These are phyloP conservation scores for Tetramitus jugosus DNA, from an alignment of 208 protist genomes.

Conservation along the genomic window DNA sequence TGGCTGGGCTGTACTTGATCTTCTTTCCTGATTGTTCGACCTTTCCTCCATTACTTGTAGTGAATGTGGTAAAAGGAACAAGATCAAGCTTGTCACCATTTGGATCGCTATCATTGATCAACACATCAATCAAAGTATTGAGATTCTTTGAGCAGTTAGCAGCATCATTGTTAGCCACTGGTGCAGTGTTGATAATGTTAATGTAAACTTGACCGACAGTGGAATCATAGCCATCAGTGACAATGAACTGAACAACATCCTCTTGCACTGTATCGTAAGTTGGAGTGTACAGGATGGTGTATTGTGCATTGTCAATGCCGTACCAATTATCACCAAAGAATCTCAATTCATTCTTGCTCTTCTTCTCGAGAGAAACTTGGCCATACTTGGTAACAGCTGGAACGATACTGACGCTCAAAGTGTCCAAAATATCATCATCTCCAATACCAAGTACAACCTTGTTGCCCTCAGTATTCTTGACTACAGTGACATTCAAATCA, in stretches of 20 bases:
- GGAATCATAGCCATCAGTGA: neutral
- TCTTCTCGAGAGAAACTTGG: too few species aligned
- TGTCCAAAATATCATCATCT: neutral
- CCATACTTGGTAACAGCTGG: too few species aligned
- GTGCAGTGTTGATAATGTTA: neutral
- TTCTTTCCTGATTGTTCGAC: neutral
- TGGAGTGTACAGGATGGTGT: constrained; percentile 1
- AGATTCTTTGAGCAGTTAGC: neutral
- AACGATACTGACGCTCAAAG: neutral
- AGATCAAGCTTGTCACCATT: neutral
- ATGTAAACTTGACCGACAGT: neutral
- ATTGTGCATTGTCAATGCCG: neutral
- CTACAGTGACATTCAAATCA: neutral
- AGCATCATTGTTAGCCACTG: neutral
- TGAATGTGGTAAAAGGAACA: neutral
- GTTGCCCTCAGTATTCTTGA: neutral
- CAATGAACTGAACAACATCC: neutral
- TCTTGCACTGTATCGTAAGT: neutral
- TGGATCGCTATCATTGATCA: neutral
- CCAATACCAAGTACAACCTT: neutral
- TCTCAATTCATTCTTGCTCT: too few species aligned
- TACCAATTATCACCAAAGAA: too few species aligned
- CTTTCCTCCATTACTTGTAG: neutral
- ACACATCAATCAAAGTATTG: neutral
- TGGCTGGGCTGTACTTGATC: neutral